A percentile compares a stretch with the other conserved stretches of the same genome.
Conservation (phyloP, 306 rosid genomes). For the Trifolium pratense region DNA sequence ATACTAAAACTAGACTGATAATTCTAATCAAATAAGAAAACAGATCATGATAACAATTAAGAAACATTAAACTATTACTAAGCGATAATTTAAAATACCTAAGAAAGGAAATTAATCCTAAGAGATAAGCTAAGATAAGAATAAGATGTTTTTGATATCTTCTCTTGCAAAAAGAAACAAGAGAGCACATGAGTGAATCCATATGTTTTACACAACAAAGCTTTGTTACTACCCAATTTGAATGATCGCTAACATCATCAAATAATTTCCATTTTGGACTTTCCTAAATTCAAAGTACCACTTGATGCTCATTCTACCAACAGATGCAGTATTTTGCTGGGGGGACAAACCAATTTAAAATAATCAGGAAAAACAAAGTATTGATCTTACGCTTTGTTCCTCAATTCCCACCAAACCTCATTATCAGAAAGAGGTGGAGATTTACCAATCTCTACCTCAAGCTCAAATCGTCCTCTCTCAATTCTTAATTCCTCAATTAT, state of each 20-base stretch:
- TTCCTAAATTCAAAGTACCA: constrained; percentile 29
- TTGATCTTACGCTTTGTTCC: constrained; percentile 78
- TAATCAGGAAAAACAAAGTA: constrained; percentile 31
- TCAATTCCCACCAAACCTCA: constrained; percentile 85
- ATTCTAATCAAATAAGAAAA: neutral
- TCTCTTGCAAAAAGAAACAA: neutral
- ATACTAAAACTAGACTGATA: neutral
- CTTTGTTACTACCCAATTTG: constrained; percentile 4
- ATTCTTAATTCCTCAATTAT: constrained; percentile 71
- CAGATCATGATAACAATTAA: neutral
- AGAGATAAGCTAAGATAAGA: neutral
- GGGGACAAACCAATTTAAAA: constrained; percentile 33
- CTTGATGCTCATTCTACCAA: constrained; percentile 27
- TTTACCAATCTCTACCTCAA: constrained; percentile 93
- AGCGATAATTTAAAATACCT: neutral
- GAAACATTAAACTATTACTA: constrained; percentile 1
- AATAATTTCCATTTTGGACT: constrained; percentile 6
- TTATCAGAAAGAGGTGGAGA: constrained; percentile 94
- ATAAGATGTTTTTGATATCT: constrained; percentile 2
- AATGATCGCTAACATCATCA: neutral
- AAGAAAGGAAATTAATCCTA: constrained; percentile 1
- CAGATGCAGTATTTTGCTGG: neutral
- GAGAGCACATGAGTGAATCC: neutral
- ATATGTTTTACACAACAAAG: neutral
- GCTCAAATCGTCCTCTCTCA: constrained; percentile 71